phyloP scores from a whole-genome alignment of 2,329 filamentous ascomycete species.

The Magnaporthiopsis rhizophila region DNA sequence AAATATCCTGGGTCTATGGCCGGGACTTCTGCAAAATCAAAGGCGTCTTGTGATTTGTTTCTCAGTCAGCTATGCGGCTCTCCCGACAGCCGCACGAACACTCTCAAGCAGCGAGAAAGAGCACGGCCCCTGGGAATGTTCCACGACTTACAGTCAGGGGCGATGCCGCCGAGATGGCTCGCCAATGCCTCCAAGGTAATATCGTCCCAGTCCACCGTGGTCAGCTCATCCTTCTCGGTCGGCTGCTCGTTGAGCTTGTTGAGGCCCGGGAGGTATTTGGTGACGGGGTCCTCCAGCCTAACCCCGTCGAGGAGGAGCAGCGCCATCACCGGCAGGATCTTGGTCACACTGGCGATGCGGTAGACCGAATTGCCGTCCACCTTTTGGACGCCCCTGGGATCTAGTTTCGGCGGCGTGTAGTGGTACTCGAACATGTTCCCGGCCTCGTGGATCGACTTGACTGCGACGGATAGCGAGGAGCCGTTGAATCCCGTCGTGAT shows the following conservation, averaged over 20 bases:
- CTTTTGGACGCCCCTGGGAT: constrained; percentile 16
- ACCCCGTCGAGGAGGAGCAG: constrained; percentile 22
- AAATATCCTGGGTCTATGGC: background rate
- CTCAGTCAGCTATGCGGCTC: background rate
- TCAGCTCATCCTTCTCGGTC: background rate
- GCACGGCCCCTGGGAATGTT: background rate
- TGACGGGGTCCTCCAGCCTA: constrained; percentile 32
- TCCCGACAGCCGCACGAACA: background rate
- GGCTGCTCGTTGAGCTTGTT: constrained; percentile 10
- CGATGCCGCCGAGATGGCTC: constrained; percentile 2
- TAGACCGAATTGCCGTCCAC: constrained; percentile 27
- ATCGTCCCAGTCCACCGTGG: constrained; percentile 5
- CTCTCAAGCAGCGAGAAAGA: too few species aligned
- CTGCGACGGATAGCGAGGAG: constrained; percentile 24
- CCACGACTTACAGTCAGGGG: constrained; percentile 3
- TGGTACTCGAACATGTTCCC: constrained; percentile 29
- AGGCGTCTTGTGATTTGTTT: background rate
- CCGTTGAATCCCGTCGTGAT: background rate
- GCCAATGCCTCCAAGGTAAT: constrained; percentile 5
- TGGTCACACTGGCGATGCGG: constrained; percentile 29
- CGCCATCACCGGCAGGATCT: constrained; percentile 24
- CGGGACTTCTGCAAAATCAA: background rate
- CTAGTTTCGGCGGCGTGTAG: constrained; percentile 27
- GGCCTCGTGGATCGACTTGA: constrained; percentile 33
- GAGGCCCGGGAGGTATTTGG: constrained; percentile 35